Evolutionary conservation across 73 alveolate species (phyloP).

Genomic region (Uronychia setigera): DNA sequence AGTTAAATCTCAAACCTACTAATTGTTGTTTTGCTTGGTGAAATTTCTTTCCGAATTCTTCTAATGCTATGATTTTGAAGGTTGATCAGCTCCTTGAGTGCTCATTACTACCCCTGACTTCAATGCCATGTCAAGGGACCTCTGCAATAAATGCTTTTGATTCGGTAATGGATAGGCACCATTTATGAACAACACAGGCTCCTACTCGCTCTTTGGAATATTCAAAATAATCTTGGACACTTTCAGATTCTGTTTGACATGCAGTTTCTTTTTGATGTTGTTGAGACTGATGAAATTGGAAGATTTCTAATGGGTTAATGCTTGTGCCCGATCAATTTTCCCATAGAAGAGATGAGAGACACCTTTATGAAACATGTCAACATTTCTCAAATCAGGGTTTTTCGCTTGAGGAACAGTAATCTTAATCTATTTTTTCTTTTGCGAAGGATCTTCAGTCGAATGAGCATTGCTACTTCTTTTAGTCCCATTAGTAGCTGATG

Average conservation of each 20-base stretch:
- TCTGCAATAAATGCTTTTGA: not conserved
- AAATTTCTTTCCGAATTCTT: not conserved
- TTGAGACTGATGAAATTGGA: not conserved
- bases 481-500: no score
- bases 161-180: not conserved
- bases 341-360: no score
- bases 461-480: no score
- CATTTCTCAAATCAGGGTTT: no score
- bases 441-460: no score
- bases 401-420: not conserved
- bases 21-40: not conserved
- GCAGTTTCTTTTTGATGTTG: not conserved
- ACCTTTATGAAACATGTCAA: no score
- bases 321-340: no score
- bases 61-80: not conserved
- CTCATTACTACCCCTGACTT: not conserved
- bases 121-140: not conserved
- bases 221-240: not conserved
- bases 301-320: no score
- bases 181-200: not conserved
- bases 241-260: not conserved
- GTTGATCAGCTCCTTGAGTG: not conserved
- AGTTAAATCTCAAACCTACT: not conserved
- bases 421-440: not conserved
- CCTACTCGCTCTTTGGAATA: not conserved